phyloP scores from a whole-genome alignment of 352 stramenopile species.

The Globisporangium orthogonon region DNA sequence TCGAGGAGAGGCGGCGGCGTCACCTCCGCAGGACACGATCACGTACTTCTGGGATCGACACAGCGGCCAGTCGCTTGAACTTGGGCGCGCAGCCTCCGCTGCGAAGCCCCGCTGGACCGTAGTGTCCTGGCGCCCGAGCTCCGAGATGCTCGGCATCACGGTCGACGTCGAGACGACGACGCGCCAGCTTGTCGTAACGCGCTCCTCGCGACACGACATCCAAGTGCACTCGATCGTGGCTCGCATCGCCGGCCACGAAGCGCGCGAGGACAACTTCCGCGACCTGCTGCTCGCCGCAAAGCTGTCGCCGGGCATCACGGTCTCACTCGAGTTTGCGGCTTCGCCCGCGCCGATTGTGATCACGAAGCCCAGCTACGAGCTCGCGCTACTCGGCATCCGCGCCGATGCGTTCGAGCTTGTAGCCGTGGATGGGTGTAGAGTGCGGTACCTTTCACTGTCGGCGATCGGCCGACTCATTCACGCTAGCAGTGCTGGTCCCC shows the following conservation, averaged over 20 bases:
- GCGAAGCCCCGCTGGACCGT: background rate
- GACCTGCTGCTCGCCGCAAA: background rate
- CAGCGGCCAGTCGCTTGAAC: slow-evolving; percentile 3
- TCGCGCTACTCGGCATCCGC: slow-evolving; percentile 6
- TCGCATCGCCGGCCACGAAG: background rate
- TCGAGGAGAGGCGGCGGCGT: background rate
- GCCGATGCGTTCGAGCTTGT: slow-evolving; percentile 5
- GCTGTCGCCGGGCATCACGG: slow-evolving; percentile 3
- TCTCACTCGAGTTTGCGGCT: slow-evolving; percentile 6
- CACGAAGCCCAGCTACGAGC: slow-evolving; percentile 9
- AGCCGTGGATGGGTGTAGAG: background rate
- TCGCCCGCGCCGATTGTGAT: slow-evolving; percentile 1
- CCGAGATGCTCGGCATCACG: slow-evolving; percentile 9
- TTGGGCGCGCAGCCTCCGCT: background rate
- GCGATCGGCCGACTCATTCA: slow-evolving; percentile 7
- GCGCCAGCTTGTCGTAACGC: slow-evolving; percentile 7
- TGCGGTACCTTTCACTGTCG: slow-evolving; percentile 8
- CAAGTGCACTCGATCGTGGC: background rate
- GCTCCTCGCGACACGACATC: slow-evolving; percentile 3
- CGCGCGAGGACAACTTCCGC: slow-evolving; percentile 6
- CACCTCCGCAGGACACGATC: background rate
- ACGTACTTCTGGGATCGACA: slow-evolving; percentile 8
- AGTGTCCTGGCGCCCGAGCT: slow-evolving; percentile 4
- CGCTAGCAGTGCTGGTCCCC: background rate
- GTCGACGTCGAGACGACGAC: slow-evolving; percentile 8